Conservation (phyloP, 1,284 basidiomycete genomes). For the Coniferiporia weirii region DNA sequence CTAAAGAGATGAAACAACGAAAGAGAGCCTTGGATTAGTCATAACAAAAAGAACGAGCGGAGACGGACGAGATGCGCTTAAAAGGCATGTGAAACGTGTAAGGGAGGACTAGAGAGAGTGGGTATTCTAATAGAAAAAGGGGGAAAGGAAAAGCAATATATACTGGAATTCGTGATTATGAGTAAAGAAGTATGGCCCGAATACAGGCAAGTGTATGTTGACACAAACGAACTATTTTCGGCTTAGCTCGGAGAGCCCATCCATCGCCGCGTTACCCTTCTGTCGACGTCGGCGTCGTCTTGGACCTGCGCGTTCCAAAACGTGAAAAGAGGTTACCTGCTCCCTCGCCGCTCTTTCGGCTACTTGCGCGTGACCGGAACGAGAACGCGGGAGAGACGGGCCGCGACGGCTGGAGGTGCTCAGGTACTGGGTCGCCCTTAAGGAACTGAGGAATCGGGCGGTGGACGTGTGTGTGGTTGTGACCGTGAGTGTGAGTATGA, state of each 20-base stretch:
- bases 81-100: not conserved
- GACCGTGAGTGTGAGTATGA: slow-evolving; percentile 30
- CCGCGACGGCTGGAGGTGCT: slow-evolving; percentile 12
- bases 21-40: not conserved
- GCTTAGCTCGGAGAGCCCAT: not conserved
- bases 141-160: not conserved
- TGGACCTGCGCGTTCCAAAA: slow-evolving; percentile 17
- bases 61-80: not conserved
- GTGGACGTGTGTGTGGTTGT: slow-evolving; percentile 24
- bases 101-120: not conserved
- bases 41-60: not conserved
- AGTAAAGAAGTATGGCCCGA: not conserved
- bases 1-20: not conserved
- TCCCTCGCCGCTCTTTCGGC: slow-evolving; percentile 13
- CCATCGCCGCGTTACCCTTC: not conserved
- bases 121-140: not conserved
- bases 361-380: slow-evolving; percentile 18
- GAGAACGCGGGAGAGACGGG: slow-evolving; percentile 18
- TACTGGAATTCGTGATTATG: not conserved
- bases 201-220: not conserved
- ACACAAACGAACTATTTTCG: not conserved
- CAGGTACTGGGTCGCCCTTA: slow-evolving; percentile 2
- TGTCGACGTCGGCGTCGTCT: slow-evolving; percentile 3
- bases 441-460: slow-evolving; percentile 10
- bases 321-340: slow-evolving; percentile 14